Conservation (phyloP, 306 rosid genomes). For the Ammopiptanthus mongolicus region DNA sequence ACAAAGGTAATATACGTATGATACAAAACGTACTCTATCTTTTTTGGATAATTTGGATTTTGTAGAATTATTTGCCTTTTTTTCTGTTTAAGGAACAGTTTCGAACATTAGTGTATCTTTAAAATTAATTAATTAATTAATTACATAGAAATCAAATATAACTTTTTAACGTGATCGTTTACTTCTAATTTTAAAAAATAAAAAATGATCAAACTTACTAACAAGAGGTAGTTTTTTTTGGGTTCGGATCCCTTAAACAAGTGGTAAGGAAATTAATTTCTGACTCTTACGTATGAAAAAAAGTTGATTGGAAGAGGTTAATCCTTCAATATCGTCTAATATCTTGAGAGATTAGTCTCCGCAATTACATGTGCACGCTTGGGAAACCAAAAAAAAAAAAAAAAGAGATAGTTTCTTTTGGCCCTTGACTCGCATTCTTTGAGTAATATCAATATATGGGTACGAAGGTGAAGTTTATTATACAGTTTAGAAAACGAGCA, state of each 20-base stretch:
- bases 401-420: neutral
- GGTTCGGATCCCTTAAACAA: too few species aligned
- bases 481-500: neutral
- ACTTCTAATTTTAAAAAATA: neutral
- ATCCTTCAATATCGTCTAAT: too few species aligned
- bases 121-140: neutral
- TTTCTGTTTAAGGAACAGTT: neutral
- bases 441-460: neutral
- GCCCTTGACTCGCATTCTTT: neutral
- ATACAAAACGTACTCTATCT: neutral
- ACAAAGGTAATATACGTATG: conserved; percentile 31
- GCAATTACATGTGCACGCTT: too few species aligned
- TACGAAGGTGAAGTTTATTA: neutral
- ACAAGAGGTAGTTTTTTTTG: neutral
- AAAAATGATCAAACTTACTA: neutral
- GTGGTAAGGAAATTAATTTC: too few species aligned
- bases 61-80: neutral
- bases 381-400: too few species aligned
- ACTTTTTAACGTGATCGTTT: neutral
- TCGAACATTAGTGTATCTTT: neutral
- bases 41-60: neutral
- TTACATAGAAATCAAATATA: neutral
- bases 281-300: too few species aligned
- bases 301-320: too few species aligned
- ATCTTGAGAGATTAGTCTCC: too few species aligned